Percentiles rank a stretch among this genome's conserved stretches.
Evolutionary conservation across 164 flowering plant species (phyloP).

Genomic region (Protea cynaroides): DNA sequence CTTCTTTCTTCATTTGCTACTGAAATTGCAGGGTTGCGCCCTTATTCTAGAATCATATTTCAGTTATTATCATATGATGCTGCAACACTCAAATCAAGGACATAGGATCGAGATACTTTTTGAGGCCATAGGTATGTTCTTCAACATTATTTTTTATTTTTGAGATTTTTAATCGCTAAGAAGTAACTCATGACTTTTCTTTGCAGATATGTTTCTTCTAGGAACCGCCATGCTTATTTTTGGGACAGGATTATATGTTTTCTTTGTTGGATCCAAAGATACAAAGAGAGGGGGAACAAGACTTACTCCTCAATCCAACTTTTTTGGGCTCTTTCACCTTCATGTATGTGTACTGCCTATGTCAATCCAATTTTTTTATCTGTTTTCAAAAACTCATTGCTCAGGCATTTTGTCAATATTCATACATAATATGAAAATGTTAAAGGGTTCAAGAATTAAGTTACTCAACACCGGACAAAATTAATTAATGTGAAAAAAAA

Average conservation of each 20-base stretch:
- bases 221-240: conserved; percentile 78
- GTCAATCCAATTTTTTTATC: neutral
- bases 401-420: too few species aligned
- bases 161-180: neutral
- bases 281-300: conserved; percentile 19
- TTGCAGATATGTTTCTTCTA: conserved; percentile 74
- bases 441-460: too few species aligned
- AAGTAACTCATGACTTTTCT: neutral
- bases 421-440: too few species aligned
- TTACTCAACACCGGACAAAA: too few species aligned
- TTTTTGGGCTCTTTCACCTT: conserved; percentile 49
- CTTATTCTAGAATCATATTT: conserved; percentile 46
- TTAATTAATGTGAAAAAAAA: too few species aligned
- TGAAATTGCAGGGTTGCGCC: conserved; percentile 54
- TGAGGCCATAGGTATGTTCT: conserved; percentile 57
- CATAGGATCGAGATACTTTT: conserved; percentile 41
- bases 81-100: conserved; percentile 26
- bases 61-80: conserved; percentile 39
- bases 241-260: conserved; percentile 51
- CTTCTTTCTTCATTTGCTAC: neutral
- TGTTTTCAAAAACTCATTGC: too few species aligned
- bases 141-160: neutral
- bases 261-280: conserved; percentile 51
- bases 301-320: conserved; percentile 36
- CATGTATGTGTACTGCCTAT: conserved; percentile 27